Base-by-base conservation (phyloP, 345 rosid genomes). In the Citrus australasica region DNA sequence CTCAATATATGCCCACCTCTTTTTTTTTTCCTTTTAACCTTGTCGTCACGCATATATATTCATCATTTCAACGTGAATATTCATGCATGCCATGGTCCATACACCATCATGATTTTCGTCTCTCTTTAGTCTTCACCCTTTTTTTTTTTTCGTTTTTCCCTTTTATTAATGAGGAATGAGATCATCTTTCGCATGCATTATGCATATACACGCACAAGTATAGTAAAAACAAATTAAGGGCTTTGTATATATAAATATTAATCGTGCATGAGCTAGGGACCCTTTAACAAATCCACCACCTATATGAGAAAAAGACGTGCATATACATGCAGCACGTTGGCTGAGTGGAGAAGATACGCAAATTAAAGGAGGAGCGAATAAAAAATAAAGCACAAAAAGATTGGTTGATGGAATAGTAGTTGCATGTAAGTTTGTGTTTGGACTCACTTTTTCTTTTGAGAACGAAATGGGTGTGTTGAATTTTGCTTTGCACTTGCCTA, bases 381-480 rank as follows among this genome's bases (percentile, higher is more conserved):
- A 51, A 28, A 63, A 46, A 46, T 46, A 46, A 59, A 67, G 56
- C 25, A 6, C 2, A 32, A 71, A 75, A 42, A 68, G 61, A 64
- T 53, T 25, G 35, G 67, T 72, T 33, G 51, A 46, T 46, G 4
- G 17, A 46, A 46, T 46, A 46, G 51, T 46, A 46, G 51, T 46
- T 69, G 74, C 74, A 64, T 82, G 86, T 70, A 73, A 69, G 40
- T 40, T 83, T 78, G 76, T 66, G 76, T 69, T 73, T 76, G 84
- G 88, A 76, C 71, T 68, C 25, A 38, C 82, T 58, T 69, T 63
- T 11, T 28, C 17, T 62, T 62, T 76, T 72, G 19, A 3, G 38
- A 22, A 25, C 58, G 42, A 85, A 85, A 80, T 70, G 28, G 56
- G n/a, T 64, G 19, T 33, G 51, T 60, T 66, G 28, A 77, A 61